These are phyloP conservation scores for Angophora floribunda DNA, from an alignment of 345 rosid genomes.

Conservation along the genomic window DNA sequence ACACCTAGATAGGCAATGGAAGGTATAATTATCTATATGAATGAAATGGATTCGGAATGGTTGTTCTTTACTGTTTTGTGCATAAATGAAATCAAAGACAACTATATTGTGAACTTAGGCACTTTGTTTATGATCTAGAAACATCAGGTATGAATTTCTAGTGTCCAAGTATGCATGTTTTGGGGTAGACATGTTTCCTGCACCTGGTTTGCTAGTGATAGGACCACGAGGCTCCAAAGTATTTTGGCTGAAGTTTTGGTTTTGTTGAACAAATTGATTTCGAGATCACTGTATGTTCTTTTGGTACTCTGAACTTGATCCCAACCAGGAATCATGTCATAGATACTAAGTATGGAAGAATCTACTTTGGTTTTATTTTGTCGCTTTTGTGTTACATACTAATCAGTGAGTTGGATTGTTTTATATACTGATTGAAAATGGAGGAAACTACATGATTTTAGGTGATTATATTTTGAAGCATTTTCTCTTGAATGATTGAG, in stretches of 20 bases:
- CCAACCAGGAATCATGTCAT: background rate
- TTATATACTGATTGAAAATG: too few species aligned
- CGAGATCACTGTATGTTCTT: background rate
- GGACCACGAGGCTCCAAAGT: background rate
- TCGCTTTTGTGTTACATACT: too few species aligned
- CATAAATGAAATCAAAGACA: background rate
- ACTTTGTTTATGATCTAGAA: too few species aligned
- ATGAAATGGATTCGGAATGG: background rate
- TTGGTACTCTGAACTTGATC: background rate
- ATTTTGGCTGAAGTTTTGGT: background rate
- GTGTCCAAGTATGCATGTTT: background rate
- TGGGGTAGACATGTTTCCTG: background rate
- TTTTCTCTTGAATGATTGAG: too few species aligned
- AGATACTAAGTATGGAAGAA: background rate
- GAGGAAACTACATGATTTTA: background rate
- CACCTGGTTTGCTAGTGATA: background rate
- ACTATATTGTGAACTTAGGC: background rate
- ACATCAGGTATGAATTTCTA: background rate
- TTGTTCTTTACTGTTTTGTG: background rate
- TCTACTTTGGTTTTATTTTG: too few species aligned
- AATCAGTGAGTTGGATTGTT: too few species aligned
- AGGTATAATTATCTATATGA: conserved; percentile 20
- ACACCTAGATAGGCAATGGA: conserved; percentile 85
- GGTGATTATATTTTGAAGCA: too few species aligned
- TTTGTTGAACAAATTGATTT: background rate